phyloP scores from a whole-genome alignment of 177 flowering plant genomes.

The Vitis hybrid region DNA sequence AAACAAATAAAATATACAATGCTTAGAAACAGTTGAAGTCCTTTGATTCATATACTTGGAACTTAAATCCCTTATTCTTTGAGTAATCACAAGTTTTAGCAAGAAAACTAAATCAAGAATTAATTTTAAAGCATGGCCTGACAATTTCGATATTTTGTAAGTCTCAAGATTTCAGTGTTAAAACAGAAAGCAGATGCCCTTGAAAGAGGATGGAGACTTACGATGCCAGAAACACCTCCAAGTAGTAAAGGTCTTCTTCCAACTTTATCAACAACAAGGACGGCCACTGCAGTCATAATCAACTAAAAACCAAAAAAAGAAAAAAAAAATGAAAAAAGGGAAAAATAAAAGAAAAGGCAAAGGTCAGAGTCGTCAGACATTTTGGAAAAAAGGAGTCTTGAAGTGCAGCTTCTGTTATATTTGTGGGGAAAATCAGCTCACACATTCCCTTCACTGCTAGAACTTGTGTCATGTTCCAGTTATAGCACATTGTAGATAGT shows the following conservation, averaged over 20 bases:
- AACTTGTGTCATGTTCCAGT: no score
- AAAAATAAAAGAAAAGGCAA: not conserved
- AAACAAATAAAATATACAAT: constrained; percentile 10
- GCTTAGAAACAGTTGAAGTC: no score
- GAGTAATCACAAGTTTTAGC: no score
- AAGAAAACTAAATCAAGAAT: not conserved
- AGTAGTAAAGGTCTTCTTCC: constrained; percentile 94
- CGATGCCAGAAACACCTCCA: constrained; percentile 92
- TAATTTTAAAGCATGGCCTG: not conserved
- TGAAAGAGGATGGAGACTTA: constrained; percentile 35
- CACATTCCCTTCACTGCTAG: no score
- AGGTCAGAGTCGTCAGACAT: not conserved
- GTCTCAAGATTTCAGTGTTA: not conserved
- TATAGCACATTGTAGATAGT: no score
- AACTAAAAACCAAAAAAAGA: constrained; percentile 32
- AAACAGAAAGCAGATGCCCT: not conserved
- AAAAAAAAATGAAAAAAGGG: constrained; percentile 8
- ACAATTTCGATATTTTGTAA: not conserved
- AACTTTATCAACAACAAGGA: constrained; percentile 80
- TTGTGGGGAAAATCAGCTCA: no score
- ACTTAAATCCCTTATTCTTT: no score
- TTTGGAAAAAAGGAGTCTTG: no score
- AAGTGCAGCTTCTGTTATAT: no score
- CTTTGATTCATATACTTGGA: not conserved
- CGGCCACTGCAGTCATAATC: constrained; percentile 87